Conservation (phyloP, 176 grass and related monocot species). For the Themeda triandra region DNA sequence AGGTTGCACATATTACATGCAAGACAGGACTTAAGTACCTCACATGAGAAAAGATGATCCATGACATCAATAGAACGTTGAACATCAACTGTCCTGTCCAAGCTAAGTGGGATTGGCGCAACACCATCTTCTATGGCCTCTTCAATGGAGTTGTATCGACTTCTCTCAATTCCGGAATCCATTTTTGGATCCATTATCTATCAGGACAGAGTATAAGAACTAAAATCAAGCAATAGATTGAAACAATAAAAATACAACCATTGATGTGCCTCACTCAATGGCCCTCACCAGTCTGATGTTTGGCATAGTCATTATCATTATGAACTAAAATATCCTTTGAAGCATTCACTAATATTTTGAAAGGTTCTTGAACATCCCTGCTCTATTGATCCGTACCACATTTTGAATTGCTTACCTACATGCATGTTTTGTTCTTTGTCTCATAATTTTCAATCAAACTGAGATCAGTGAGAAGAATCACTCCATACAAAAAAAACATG, state of each 20-base stretch:
- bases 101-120: slow-evolving; percentile 85
- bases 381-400: background rate
- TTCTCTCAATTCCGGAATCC: slow-evolving; percentile 86
- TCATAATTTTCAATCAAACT: background rate
- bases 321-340: background rate
- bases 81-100: slow-evolving; percentile 72
- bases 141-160: slow-evolving; percentile 73
- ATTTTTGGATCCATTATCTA: slow-evolving; percentile 99
- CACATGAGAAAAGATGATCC: slow-evolving; percentile 96
- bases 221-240: slow-evolving; percentile 23
- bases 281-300: background rate
- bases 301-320: background rate
- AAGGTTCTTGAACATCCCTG: background rate
- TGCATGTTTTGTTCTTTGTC: background rate
- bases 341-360: background rate
- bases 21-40: slow-evolving; percentile 57
- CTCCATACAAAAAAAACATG: background rate
- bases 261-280: background rate
- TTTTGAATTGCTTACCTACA: background rate
- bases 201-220: slow-evolving; percentile 17
- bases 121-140: slow-evolving; percentile 91
- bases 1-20: background rate
- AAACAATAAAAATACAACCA: background rate
- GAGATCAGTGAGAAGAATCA: slow-evolving; percentile 8
- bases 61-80: slow-evolving; percentile 82